Evolutionary conservation across 371 early-diverging fungal genomes (phyloP).

Genomic region (Rhizomucor pusillus): DNA sequence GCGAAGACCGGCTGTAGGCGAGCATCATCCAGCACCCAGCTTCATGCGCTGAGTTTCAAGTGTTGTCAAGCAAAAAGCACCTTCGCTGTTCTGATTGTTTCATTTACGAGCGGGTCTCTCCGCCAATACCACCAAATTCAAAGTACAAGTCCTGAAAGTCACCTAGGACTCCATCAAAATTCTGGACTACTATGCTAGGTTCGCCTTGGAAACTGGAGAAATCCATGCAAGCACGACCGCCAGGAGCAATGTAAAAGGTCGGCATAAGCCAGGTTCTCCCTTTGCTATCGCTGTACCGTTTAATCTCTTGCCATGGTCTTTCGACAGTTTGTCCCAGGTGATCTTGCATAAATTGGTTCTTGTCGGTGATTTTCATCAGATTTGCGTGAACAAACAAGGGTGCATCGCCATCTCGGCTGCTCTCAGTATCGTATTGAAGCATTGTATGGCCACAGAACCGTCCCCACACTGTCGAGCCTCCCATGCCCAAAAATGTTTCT

Average conservation of each 20-base stretch:
- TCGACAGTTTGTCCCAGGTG: slow-evolving; percentile 9
- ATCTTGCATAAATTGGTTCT: slow-evolving; percentile 19
- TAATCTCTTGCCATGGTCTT: slow-evolving; percentile 34
- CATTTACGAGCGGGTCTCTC: slow-evolving; percentile 23
- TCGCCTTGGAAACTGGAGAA: slow-evolving; percentile 28
- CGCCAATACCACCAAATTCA: slow-evolving; percentile 41
- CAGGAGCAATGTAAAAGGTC: slow-evolving; percentile 26
- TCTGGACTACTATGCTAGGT: slow-evolving; percentile 24
- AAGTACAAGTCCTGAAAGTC: slow-evolving; percentile 33
- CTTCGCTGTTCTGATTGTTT: too few relatives aligned
- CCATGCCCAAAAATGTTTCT: slow-evolving; percentile 42
- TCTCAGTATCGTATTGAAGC: slow-evolving; percentile 32
- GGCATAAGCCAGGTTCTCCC: slow-evolving; percentile 29
- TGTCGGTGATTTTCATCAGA: slow-evolving; percentile 38
- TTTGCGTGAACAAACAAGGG: slow-evolving; percentile 45
- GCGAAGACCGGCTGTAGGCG: too few relatives aligned
- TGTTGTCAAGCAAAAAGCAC: too few relatives aligned
- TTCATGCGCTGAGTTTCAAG: not conserved
- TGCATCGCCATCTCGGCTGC: slow-evolving; percentile 3
- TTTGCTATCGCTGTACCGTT: slow-evolving; percentile 26
- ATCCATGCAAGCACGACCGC: slow-evolving; percentile 44
- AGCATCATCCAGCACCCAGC: not conserved
- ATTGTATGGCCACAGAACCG: slow-evolving; percentile 47
- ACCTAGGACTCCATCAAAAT: slow-evolving; percentile 26
- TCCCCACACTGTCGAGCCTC: slow-evolving; percentile 22